These are phyloP conservation scores for Trypanosoma mega DNA, from an alignment of 208 protist genomes.

Conservation along the genomic window DNA sequence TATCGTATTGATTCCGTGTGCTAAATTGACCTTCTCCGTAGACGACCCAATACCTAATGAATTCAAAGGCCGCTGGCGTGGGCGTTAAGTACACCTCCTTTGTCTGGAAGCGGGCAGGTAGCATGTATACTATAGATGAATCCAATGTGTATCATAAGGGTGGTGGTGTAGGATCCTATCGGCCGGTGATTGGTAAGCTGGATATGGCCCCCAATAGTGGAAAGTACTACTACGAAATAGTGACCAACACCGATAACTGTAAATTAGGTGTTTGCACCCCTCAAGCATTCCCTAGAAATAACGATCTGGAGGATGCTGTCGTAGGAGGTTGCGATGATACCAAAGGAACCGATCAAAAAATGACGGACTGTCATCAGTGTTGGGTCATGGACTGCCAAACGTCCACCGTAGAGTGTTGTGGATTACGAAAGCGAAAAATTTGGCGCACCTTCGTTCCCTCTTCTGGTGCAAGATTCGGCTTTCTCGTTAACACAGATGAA, in stretches of 20 bases:
- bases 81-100: conserved; percentile 54
- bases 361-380: conserved; percentile 18
- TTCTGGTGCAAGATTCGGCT: conserved; percentile 64
- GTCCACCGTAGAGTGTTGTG: conserved; percentile 65
- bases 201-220: conserved; percentile 59
- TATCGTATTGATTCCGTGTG: too few species aligned
- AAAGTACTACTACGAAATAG: conserved; percentile 80
- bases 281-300: conserved; percentile 40
- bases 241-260: conserved; percentile 71
- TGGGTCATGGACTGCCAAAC: conserved; percentile 73
- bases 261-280: conserved; percentile 67
- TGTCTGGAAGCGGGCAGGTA: conserved; percentile 55
- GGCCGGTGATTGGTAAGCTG: conserved; percentile 62
- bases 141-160: conserved; percentile 50
- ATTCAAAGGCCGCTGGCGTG: conserved; percentile 30
- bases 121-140: conserved; percentile 48
- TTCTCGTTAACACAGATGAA: conserved; percentile 80
- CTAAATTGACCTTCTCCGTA: too few species aligned
- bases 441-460: conserved; percentile 72
- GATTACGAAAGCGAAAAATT: conserved; percentile 55
- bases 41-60: too few species aligned
- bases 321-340: conserved; percentile 28
- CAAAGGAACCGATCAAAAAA: not conserved
- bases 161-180: conserved; percentile 50
- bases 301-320: conserved; percentile 31